Evolutionary conservation across 164 flowering plant genomes (phyloP), one percentile per base, ranked within the genome.

Genomic region (Euptelea pleiosperma): DNA sequence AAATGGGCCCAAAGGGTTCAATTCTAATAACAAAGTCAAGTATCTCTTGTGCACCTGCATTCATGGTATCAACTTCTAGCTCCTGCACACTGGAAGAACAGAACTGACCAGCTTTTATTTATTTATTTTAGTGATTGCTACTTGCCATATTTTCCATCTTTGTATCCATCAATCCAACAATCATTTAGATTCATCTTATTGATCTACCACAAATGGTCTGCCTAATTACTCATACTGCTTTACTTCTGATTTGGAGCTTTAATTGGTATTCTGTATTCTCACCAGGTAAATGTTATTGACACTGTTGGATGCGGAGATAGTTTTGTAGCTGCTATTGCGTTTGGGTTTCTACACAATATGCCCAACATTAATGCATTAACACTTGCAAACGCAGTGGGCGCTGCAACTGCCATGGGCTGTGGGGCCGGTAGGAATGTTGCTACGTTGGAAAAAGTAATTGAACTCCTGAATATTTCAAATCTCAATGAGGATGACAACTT

Each of bases 261-360:
- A 18, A n/a, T 52, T 35, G n/a, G 2, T 14, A 22, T 29, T 31
- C 7, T 29, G 26, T 35, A 24, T 28, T 26, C 41, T 61, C 39
- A 53, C 60, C 84, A 94, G 99, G 99, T 87, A 62, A 61, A 82
- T 63, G 90, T 94, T 6, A 54, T 82, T 41, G 99, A 91, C 74
- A 91, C 99, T 25, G 99, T 94, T 61, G 99, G 99, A 0, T 94
- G 99, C 62, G 99, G 99, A 60, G 99, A 94, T 73, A 93, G 99
- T 73, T 93, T 81, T 64, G 90, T 84, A 50, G 96, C 99, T 29
- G 99, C 96, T 43, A 67, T 86, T 60, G 93, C 88, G 51, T 86
- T 71, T 70, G 96, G 96, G 48, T 94, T 70, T 55, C 78, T 87
- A 44, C 86, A 84, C 47, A 70, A 73, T 26, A 36, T 91, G 74